Evolutionary conservation across 768 basidiomycete genomes (phyloP), one percentile per base, ranked within the genome.

Genomic region (Leccinum disarticulatum): DNA sequence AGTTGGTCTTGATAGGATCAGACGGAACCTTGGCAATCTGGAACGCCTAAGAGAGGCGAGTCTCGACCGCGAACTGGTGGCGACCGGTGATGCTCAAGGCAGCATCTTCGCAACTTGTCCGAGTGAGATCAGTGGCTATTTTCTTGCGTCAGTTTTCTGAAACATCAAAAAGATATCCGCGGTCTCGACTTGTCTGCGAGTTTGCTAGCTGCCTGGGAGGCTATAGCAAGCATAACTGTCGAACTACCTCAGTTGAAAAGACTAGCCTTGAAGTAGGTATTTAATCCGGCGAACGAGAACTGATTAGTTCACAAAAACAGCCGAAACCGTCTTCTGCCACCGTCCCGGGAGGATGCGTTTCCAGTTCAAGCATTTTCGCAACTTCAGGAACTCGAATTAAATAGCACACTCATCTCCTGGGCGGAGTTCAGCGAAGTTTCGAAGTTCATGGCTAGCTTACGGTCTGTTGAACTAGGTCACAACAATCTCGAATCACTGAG

Each of bases 131-230:
- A 46, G 54, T 59, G 47, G 28, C 55, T 52, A 41, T 62, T 50
- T 52, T 53, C 43, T 58, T 54, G 10, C 13, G 55, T 62, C 19
- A 56, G 41, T 52, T 52, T 22, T 55, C 62, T 69, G 43, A 72
- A 53, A 11, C 43, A 30, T 55, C 51, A 52, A 52, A 59, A 62
- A 95, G 93, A 83, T 67, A 79, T 95, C 48, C 83, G 82, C n/a
- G 87, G 85, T 9, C 77, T 98, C 38, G 90, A 97, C 76, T 77
- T 98, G 38, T 93, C 94, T 15, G 77, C 79, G 48, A 95, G 81
- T 72, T 80, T 97, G 17, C 65, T 97, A 33, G 71, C 86, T 4
- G 78, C 73, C 58, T 97, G 95, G 95, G 77, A 85, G 31, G 73
- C 77, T 3, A 77, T 96, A 17, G 84, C 87, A 10, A 67, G 71